Conservation (phyloP, 2,329 filamentous ascomycete genomes). For the Fusarium lateritium region DNA sequence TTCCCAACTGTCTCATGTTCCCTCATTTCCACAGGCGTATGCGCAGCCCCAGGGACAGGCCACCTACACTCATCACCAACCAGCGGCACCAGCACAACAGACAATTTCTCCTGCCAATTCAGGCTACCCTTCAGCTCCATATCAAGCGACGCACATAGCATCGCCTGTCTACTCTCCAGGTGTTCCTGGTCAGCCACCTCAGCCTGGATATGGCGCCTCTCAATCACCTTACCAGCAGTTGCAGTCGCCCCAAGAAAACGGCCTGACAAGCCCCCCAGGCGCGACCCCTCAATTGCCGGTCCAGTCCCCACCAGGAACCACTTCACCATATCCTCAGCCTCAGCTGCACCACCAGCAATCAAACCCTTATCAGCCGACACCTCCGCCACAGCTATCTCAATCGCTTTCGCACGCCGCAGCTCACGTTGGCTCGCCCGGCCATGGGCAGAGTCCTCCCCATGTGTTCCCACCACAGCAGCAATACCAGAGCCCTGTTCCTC, state of each 20-base stretch:
- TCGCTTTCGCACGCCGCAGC: not conserved
- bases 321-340: constrained; percentile 13
- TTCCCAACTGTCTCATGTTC: not conserved
- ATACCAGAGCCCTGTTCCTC: constrained; percentile 2
- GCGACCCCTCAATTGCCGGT: not conserved
- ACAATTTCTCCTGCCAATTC: not conserved
- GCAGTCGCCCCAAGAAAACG: not conserved
- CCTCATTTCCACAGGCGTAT: constrained; percentile 3
- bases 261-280: not conserved
- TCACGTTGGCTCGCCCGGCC: not conserved
- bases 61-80: not conserved
- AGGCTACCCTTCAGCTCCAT: constrained; percentile 5
- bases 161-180: not conserved
- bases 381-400: rapidly evolving
- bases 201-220: not conserved
- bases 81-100: constrained; percentile 17
- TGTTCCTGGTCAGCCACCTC: not conserved
- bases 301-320: not conserved
- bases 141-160: constrained; percentile 7
- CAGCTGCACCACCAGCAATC: constrained; percentile 13
- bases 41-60: not conserved
- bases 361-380: not conserved
- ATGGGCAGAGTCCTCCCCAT: not conserved
- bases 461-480: not conserved
- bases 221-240: not conserved